These are phyloP conservation scores for Trichothecium sympodiale DNA, from an alignment of 2,329 filamentous ascomycete species.

Conservation along the genomic window DNA sequence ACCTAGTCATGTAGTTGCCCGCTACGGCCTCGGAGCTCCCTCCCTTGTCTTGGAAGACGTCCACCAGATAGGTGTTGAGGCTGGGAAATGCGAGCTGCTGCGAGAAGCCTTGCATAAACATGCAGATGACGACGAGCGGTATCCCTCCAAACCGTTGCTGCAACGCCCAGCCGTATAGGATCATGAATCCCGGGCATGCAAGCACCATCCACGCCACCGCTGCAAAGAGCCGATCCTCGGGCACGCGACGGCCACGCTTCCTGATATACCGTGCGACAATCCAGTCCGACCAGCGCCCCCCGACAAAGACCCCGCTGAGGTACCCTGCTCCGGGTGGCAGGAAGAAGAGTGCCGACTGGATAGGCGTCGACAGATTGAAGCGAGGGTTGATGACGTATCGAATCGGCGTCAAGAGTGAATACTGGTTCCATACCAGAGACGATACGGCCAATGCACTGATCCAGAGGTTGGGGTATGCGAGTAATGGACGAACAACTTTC, in stretches of 20 bases:
- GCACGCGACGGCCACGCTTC: conserved; percentile 44
- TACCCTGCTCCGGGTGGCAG: conserved; percentile 60
- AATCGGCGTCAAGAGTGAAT: conserved; percentile 55
- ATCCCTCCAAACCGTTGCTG: conserved; percentile 33
- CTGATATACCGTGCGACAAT: conserved; percentile 35
- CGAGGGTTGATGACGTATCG: conserved; percentile 62
- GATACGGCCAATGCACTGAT: conserved; percentile 45
- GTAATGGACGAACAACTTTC: conserved; percentile 6
- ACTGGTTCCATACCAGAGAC: conserved; percentile 61
- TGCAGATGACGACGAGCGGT: conserved; percentile 50
- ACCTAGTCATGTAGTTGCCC: conserved; percentile 65
- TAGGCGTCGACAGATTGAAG: conserved; percentile 52
- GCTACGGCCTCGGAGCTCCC: conserved; percentile 58
- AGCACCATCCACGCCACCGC: conserved; percentile 40
- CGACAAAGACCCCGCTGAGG: conserved; percentile 53
- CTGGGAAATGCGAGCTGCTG: conserved; percentile 62
- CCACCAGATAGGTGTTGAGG: conserved; percentile 62
- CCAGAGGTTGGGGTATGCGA: conserved; percentile 52
- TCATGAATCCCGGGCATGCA: conserved; percentile 45
- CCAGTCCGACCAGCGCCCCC: conserved; percentile 56
- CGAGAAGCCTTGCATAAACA: conserved; percentile 60
- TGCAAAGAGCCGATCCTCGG: conserved; percentile 54
- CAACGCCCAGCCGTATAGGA: conserved; percentile 42
- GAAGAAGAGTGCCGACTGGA: conserved; percentile 59
- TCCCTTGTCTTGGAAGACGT: conserved; percentile 51